Evolutionary conservation across 495 filamentous ascomycete genomes (phyloP), one percentile per base, ranked within the genome.

Genomic region (Penicillium ochrochloron): DNA sequence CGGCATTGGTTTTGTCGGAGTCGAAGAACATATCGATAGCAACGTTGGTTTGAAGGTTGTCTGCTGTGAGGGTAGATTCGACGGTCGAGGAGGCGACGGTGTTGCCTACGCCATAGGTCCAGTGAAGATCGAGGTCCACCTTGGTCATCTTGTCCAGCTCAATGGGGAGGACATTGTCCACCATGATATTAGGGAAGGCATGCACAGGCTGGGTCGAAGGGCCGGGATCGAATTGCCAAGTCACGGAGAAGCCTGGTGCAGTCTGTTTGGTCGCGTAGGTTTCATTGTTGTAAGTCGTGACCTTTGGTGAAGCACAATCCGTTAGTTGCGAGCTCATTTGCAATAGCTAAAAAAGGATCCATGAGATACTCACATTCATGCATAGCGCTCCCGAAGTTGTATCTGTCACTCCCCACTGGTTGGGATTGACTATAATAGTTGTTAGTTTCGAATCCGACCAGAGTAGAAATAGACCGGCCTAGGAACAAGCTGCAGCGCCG

Each of bases 21-120:
- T 81, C 79, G 33, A 82, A 71, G 66, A 78, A 82, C 74, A 82
- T 78, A 74, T 82, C 79, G 23, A 82, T 64, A 34, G 76, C 77
- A n/a, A 82, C 79, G 69, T 78, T 81, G 59, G 74, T 63, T 44
- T 79, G 73, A 21, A 79, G 66, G 2, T 54, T 52, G 9, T 65
- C 59, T 19, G 56, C 35, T 14, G 19, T 63, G 11, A 81, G 63
- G 14, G 52, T 50, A 0, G 48, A 10, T 2, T 48, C 21, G 14
- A 65, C 63, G 2, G 76, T 73, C 0, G 66, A 62, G 0, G 39
- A 53, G 4, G 62, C 70, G 23, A 61, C 44, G 2, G 50, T 21
- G 57, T 78, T 66, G 59, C 79, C 79, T 19, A 78, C 34, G 11
- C 70, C 72, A 52, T 78, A 78, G 15, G 75, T 74, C 78, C 78